Evolutionary conservation across 352 stramenopile genomes (phyloP).

Genomic region (Thraustochytrium sp.): DNA sequence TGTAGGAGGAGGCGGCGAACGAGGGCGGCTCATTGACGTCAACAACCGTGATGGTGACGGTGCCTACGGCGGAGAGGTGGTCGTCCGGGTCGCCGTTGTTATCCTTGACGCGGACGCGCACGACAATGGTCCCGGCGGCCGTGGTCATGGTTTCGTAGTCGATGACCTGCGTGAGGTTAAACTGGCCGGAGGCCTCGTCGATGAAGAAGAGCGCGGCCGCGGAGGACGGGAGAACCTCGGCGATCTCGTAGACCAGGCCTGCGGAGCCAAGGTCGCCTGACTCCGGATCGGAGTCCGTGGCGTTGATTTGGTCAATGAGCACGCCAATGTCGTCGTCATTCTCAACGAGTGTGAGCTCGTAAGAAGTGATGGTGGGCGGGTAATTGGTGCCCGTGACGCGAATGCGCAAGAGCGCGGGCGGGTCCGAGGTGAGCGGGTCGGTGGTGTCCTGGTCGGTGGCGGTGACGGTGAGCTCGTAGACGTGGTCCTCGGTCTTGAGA

Average conservation of each 20-base stretch:
- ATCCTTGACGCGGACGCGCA: neutral
- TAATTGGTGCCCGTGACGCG: slow-evolving; percentile 4
- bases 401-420: neutral
- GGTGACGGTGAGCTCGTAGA: neutral
- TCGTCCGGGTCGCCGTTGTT: neutral
- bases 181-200: neutral
- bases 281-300: neutral
- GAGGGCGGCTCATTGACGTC: slow-evolving; percentile 29
- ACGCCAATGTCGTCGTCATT: neutral
- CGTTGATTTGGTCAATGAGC: neutral
- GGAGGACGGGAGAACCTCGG: neutral
- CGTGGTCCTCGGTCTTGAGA: neutral
- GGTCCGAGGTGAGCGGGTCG: neutral
- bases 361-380: neutral
- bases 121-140: neutral
- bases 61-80: neutral
- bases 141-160: slow-evolving; percentile 39
- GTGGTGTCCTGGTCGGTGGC: neutral
- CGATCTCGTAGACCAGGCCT: slow-evolving; percentile 16
- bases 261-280: too few relatives aligned
- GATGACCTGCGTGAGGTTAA: neutral
- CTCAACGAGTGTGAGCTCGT: neutral
- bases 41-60: slow-evolving; percentile 13
- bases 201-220: neutral
- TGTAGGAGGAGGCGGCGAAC: neutral